phyloP scores from a whole-genome alignment of 2,329 filamentous ascomycete genomes.

The Hymenoscyphus repandus region DNA sequence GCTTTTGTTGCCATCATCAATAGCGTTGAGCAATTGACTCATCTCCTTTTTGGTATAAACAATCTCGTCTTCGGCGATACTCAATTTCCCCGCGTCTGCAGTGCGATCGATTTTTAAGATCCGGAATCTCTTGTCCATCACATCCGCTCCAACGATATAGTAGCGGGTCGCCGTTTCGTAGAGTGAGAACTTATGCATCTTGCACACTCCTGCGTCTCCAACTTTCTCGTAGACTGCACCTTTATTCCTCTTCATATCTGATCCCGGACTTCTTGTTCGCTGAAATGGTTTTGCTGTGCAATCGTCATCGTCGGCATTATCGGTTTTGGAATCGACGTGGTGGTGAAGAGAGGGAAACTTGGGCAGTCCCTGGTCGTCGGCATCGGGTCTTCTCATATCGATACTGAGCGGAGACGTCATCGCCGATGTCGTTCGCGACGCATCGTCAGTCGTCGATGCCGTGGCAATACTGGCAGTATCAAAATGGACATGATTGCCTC shows the following conservation, averaged over 20 bases:
- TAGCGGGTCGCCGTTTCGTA: constrained; percentile 93
- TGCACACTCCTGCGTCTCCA: constrained; percentile 42
- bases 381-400: constrained; percentile 22
- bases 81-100: constrained; percentile 70
- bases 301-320: constrained; percentile 53
- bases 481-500: constrained; percentile 25
- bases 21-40: constrained; percentile 85
- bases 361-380: constrained; percentile 20
- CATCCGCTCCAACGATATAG: constrained; percentile 90
- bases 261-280: constrained; percentile 44
- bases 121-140: constrained; percentile 81
- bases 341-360: constrained; percentile 27
- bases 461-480: constrained; percentile 22
- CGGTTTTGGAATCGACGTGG: constrained; percentile 20
- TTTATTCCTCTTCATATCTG: constrained; percentile 27
- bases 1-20: constrained; percentile 89
- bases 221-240: constrained; percentile 30
- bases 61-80: constrained; percentile 88
- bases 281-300: constrained; percentile 52
- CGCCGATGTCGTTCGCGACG: constrained; percentile 28
- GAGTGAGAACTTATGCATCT: constrained; percentile 95
- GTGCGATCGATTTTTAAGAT: constrained; percentile 95
- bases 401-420: constrained; percentile 30
- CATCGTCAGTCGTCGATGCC: constrained; percentile 21
- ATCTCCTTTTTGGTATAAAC: constrained; percentile 90